Percentiles rank a stretch among this genome's conserved stretches.
These are phyloP conservation scores for Heliocybe sulcata DNA, from an alignment of 1,284 basidiomycete species.

Conservation along the genomic window DNA sequence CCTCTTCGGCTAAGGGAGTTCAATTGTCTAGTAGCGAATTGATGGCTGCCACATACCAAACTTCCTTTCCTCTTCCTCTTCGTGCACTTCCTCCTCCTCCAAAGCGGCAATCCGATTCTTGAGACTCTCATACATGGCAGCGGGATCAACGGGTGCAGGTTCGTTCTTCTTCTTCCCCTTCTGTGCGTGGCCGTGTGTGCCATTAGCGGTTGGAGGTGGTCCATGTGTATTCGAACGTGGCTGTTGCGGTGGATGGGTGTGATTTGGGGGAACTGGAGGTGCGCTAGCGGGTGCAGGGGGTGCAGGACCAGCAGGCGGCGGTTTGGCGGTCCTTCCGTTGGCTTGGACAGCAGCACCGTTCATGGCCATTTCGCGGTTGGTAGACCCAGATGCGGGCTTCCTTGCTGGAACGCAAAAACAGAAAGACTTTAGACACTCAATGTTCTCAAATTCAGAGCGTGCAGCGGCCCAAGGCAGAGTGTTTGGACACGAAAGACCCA, in stretches of 20 bases:
- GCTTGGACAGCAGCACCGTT: constrained; percentile 15
- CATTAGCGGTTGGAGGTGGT: constrained; percentile 18
- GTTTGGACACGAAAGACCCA: not conserved
- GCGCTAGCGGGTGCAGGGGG: constrained; percentile 46
- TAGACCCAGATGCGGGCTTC: not conserved
- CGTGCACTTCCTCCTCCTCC: constrained; percentile 76
- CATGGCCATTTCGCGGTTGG: constrained; percentile 12
- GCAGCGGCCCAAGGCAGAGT: not conserved
- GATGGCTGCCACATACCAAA: constrained; percentile 44
- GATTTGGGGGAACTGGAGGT: constrained; percentile 37
- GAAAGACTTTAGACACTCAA: constrained; percentile 18
- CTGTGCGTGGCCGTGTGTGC: constrained; percentile 19
- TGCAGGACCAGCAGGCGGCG: constrained; percentile 50
- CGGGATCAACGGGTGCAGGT: constrained; percentile 61
- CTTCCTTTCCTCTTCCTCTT: constrained; percentile 73
- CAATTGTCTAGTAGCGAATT: constrained; percentile 8
- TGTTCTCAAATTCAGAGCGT: constrained; percentile 8
- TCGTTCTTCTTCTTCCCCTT: constrained; percentile 67
- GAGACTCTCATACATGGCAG: constrained; percentile 77
- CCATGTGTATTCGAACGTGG: constrained; percentile 10
- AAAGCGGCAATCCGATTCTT: constrained; percentile 79
- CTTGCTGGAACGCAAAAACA: constrained; percentile 18
- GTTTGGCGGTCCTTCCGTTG: constrained; percentile 16
- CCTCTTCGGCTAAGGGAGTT: constrained; percentile 62
- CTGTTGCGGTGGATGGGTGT: constrained; percentile 14